Base-by-base conservation (phyloP, 495 filamentous ascomycete species). In the Hypoxylon trugodes region DNA sequence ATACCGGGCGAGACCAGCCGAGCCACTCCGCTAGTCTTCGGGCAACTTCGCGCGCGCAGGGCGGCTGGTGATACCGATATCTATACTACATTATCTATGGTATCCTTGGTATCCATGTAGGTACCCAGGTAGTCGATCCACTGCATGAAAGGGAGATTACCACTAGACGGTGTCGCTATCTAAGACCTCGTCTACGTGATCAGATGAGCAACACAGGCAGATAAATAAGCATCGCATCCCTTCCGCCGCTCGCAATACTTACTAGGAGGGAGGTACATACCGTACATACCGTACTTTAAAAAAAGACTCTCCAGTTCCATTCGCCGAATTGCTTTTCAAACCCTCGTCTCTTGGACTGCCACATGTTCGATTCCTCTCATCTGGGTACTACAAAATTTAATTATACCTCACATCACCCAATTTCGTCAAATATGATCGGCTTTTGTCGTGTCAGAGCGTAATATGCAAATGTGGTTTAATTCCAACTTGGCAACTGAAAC, bases 401-500 rank as follows among this genome's bases (percentile, higher is more conserved):
- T 26, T 15, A 4, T 30, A 18, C 15, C 45, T 35, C 45, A 48
- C 26, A 25, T 12, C 15, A 9, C 7, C 16, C 28, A 28, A n/a
- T 19, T 21, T 25, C 18, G 38, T 21, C 13, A n/a, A n/a, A n/a
- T n/a, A n/a, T n/a, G 18, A n/a, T 37, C 25, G 41, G 21, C 42
- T 32, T 30, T 26, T 40, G 51, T 59, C 61, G 42, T 66, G 56
- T 60, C 46, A 46, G 38, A 55, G 50, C 56, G 50, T 43, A 36
- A 49, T 46, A 65, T 61, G 62, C 57, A 51, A n/a, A 66, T 59
- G 62, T 55, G 32, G 62, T 24, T 59, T 53, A 43, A 50, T 59
- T n/a, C n/a, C 55, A 50, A 65, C 55, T 65, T 60, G 62, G 50
- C 62, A 56, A 60, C 42, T 66, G 37, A 59, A 65, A 60, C 43